Conservation (phyloP, 1,284 basidiomycete genomes). For the Papiliotrema terrestris region DNA sequence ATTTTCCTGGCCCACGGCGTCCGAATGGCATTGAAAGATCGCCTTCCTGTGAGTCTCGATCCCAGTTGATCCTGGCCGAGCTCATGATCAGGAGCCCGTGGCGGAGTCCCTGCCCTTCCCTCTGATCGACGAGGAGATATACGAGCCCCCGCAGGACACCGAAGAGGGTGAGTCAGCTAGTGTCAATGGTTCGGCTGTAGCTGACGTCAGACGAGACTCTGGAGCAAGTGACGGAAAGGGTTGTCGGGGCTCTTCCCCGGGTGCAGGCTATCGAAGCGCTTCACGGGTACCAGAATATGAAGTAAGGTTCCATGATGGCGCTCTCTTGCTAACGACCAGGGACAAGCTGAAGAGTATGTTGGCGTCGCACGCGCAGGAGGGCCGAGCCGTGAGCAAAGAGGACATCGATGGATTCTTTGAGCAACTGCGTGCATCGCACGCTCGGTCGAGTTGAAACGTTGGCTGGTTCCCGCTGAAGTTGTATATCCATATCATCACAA, state of each 20-base stretch:
- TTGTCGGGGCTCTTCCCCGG: slow-evolving; percentile 36
- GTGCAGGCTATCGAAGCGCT: slow-evolving; percentile 48
- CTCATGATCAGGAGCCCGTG: slow-evolving; percentile 10
- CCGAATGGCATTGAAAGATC: slow-evolving; percentile 22
- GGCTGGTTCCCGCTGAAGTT: not conserved
- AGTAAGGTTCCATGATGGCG: slow-evolving; percentile 23
- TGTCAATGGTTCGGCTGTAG: not conserved
- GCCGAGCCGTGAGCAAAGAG: slow-evolving; percentile 32
- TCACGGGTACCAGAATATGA: slow-evolving; percentile 43
- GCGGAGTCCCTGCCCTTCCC: slow-evolving; percentile 39
- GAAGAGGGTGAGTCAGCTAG: slow-evolving; percentile 19
- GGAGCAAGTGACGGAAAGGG: slow-evolving; percentile 39
- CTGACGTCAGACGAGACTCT: slow-evolving; percentile 35
- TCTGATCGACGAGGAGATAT: slow-evolving; percentile 43
- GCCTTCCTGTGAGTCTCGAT: slow-evolving; percentile 24
- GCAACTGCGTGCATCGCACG: slow-evolving; percentile 13
- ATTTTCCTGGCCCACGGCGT: slow-evolving; percentile 42
- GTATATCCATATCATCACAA: too few species aligned
- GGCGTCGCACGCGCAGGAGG: slow-evolving; percentile 22
- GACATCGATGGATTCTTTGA: slow-evolving; percentile 42
- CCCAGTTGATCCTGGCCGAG: not conserved
- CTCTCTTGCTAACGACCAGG: slow-evolving; percentile 9
- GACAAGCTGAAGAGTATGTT: slow-evolving; percentile 39
- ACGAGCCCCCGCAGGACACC: slow-evolving; percentile 42
- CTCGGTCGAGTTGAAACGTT: too few species aligned